phyloP scores from a whole-genome alignment of 1,284 basidiomycete genomes.

The Ustilago shanxiensis region DNA sequence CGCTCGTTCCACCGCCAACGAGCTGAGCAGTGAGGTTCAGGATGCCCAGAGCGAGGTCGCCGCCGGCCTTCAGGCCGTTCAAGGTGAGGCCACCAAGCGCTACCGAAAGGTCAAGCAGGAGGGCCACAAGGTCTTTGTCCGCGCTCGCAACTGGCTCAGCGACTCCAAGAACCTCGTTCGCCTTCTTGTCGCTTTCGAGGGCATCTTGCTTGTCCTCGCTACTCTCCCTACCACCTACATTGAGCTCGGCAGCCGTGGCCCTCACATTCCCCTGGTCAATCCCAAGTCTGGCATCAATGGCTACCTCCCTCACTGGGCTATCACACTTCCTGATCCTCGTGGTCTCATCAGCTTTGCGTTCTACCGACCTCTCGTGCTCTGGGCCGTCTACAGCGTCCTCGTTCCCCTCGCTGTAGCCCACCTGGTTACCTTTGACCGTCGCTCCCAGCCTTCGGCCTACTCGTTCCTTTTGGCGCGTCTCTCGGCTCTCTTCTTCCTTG shows the following conservation, averaged over 20 bases:
- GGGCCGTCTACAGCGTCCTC: conserved; percentile 57
- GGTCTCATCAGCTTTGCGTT: conserved; percentile 49
- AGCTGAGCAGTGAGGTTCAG: conserved; percentile 43
- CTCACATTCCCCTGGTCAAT: conserved; percentile 50
- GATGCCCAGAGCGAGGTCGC: conserved; percentile 52
- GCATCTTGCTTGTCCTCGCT: conserved; percentile 49
- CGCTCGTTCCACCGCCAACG: conserved; percentile 51
- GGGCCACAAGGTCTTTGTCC: conserved; percentile 39
- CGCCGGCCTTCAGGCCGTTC: conserved; percentile 46
- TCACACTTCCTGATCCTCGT: conserved; percentile 53
- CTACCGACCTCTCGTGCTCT: conserved; percentile 57
- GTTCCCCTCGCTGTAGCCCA: conserved; percentile 55
- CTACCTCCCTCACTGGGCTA: conserved; percentile 55
- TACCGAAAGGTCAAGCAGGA: conserved; percentile 46
- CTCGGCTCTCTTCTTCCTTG: conserved; percentile 54
- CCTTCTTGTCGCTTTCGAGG: conserved; percentile 56
- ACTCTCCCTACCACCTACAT: conserved; percentile 55
- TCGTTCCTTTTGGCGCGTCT: conserved; percentile 60
- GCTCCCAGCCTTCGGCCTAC: conserved; percentile 50
- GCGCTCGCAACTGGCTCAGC: conserved; percentile 48
- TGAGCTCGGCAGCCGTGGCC: conserved; percentile 48
- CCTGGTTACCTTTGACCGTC: conserved; percentile 60
- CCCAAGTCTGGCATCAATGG: conserved; percentile 47
- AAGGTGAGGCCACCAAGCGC: conserved; percentile 36
- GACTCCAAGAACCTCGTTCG: conserved; percentile 57